Evolutionary conservation across 495 filamentous ascomycete genomes (phyloP).

Genomic region (Choiromyces venosus): DNA sequence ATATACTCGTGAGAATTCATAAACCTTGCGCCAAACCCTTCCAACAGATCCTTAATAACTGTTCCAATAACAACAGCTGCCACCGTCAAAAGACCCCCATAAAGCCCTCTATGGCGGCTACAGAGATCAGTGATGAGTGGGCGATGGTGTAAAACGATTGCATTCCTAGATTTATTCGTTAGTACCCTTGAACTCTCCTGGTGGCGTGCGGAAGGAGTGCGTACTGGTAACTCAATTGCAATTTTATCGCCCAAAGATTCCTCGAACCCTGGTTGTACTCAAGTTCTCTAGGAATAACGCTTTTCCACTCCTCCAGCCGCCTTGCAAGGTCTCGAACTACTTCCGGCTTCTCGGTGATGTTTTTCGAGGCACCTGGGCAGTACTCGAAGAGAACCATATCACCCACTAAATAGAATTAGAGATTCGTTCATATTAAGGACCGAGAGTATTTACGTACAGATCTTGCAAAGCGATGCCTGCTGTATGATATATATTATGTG

Average conservation of each 20-base stretch:
- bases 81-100: slow-evolving; percentile 7
- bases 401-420: slow-evolving; percentile 11
- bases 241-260: neutral
- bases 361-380: slow-evolving; percentile 8
- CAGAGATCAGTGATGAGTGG: neutral
- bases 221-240: neutral
- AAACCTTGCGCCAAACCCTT: slow-evolving; percentile 17
- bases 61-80: slow-evolving; percentile 11
- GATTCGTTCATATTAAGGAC: neutral
- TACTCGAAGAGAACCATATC: slow-evolving; percentile 13
- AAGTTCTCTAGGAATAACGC: neutral
- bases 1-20: slow-evolving; percentile 12
- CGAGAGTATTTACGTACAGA: slow-evolving; percentile 7
- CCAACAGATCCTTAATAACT: slow-evolving; percentile 10
- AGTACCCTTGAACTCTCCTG: neutral
- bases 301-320: neutral
- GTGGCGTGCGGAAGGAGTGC: neutral
- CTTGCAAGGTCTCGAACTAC: slow-evolving; percentile 4
- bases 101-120: neutral
- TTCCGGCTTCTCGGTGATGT: slow-evolving; percentile 9
- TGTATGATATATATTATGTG: slow-evolving; percentile 16
- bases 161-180: neutral
- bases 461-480: slow-evolving; percentile 14
- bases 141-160: neutral
- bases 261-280: neutral